Evolutionary conservation across 805 yeast genomes (phyloP), one percentile per base, ranked within the genome.

Genomic region (Priceomyces fermenticarens): DNA sequence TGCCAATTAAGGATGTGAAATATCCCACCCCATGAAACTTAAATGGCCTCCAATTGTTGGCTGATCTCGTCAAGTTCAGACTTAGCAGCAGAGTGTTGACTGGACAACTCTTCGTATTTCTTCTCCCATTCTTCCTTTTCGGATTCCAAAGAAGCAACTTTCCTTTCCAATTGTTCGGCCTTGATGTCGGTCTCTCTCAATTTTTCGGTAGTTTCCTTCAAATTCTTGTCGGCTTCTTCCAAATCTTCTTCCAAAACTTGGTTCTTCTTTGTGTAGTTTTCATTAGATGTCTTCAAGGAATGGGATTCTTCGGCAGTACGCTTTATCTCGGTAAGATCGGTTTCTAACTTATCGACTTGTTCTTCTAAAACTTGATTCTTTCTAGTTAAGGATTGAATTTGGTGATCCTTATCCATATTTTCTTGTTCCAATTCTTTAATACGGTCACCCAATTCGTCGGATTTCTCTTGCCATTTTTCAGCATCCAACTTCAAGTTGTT

Each of bases 391-490:
- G 97, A 77, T 62, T 88, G 89, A 66, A 93, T 88, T 66, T 88
- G 93, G 74, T 93, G 91, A 66, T 93, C 99, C 73, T 90, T 90
- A 53, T 88, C 91, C 53, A 87, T 74, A 62, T 79, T 78, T 60
- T 88, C 96, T 72, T 91, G 97, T 69, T 91, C 98, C 66, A 91
- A 77, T 61, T 77, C 84, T 77, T 90, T 93, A 72, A 86, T 81
- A 65, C 82, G 83, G 49, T 76, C 81, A 46, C 81, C 70, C 57
- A 86, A 78, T 57, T 87, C 96, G 60, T 93, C 99, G 46, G 93
- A 83, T 75, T 89, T 88, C 66, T 88, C 97, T 75, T 91, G 97
- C 88, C 99, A 95, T 57, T 84, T 75, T 74, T 93, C 99, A 53
- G 96, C 91, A 64, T 93, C 98, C 58, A 87, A 75, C 72, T 91